Conservation (phyloP, 768 basidiomycete genomes). For the Rhizopogon vesiculosus region DNA sequence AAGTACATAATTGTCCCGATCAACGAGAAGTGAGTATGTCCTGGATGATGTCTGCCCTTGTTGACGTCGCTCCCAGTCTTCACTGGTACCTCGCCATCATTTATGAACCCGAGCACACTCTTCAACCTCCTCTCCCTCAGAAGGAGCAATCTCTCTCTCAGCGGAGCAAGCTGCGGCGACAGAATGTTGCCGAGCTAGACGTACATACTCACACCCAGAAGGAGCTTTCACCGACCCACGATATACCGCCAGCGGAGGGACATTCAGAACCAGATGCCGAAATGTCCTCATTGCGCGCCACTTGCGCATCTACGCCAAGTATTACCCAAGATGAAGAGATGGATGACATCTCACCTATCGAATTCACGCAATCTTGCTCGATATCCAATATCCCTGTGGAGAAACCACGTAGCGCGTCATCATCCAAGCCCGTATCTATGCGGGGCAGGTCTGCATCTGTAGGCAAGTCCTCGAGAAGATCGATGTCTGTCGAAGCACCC, state of each 20-base stretch:
- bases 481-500: background rate
- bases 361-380: conserved; percentile 14
- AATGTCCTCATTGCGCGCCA: conserved; percentile 10
- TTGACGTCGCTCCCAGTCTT: conserved; percentile 43
- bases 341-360: conserved; percentile 3
- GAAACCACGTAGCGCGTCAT: conserved; percentile 6
- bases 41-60: background rate
- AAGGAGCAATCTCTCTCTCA: conserved; percentile 9
- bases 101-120: conserved; percentile 64
- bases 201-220: background rate
- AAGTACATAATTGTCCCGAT: conserved; percentile 93
- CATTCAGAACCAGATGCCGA: conserved; percentile 12
- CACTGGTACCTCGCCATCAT: conserved; percentile 99
- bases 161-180: conserved; percentile 1
- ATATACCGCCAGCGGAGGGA: background rate
- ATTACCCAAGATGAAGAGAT: conserved; percentile 10
- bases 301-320: conserved; percentile 19
- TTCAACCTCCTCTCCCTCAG: conserved; percentile 44
- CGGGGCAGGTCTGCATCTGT: background rate
- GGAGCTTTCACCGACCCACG: background rate
- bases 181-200: background rate
- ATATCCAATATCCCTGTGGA: conserved; percentile 1
- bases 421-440: background rate
- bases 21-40: conserved; percentile 80
- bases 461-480: background rate